These are phyloP conservation scores for Claviceps pazoutovae DNA, from an alignment of 2,329 filamentous ascomycete genomes.

Conservation along the genomic window DNA sequence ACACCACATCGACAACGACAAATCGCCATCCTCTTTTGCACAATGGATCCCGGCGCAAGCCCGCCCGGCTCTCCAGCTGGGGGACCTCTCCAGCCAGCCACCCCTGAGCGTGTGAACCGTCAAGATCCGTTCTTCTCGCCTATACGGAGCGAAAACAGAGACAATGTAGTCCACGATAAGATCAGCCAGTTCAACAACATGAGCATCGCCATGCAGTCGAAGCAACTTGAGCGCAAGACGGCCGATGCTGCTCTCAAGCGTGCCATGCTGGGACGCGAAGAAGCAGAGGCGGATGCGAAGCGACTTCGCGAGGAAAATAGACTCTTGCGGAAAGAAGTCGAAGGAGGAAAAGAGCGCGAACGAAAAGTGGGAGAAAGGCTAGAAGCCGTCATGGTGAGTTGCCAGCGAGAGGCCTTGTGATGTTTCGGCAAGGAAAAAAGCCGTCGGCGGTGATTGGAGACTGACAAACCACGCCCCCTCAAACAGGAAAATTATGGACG, in stretches of 20 bases:
- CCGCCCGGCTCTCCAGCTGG: conserved; percentile 37
- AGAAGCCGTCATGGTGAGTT: conserved; percentile 54
- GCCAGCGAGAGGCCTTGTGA: neutral
- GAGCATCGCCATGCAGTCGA: conserved; percentile 44
- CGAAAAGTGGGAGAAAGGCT: conserved; percentile 51
- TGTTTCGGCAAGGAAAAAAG: too few relatives aligned
- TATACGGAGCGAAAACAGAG: conserved; percentile 28
- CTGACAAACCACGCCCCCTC: neutral
- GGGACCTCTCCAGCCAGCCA: conserved; percentile 44
- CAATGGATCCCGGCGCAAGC: conserved; percentile 34
- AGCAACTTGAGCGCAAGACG: conserved; percentile 48
- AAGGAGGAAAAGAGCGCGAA: conserved; percentile 53
- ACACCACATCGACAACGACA: conserved; percentile 1
- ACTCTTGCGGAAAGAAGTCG: conserved; percentile 40
- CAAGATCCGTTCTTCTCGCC: conserved; percentile 24
- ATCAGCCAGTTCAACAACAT: conserved; percentile 62
- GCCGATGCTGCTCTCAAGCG: conserved; percentile 53
- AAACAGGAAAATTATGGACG: conserved; percentile 54
- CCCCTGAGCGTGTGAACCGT: conserved; percentile 49
- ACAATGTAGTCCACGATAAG: conserved; percentile 50
- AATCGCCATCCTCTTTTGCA: neutral
- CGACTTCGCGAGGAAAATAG: conserved; percentile 47
- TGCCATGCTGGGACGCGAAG: conserved; percentile 54
- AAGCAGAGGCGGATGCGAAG: conserved; percentile 55
- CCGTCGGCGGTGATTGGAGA: too few relatives aligned